phyloP scores from a whole-genome alignment of 345 rosid genomes.

The Murraya koenigii region DNA sequence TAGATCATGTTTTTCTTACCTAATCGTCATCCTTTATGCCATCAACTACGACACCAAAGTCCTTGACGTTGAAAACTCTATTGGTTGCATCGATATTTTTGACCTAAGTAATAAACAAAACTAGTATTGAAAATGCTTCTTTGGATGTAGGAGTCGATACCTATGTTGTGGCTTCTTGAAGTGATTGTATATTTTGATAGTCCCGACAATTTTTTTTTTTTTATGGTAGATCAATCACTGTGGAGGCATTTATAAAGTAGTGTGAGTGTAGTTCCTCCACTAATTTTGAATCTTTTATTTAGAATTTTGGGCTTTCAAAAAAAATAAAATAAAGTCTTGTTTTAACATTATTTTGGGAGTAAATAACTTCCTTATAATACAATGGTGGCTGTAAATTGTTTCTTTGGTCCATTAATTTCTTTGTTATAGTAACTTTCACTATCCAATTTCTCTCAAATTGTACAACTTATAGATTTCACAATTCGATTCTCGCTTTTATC shows the following conservation, averaged over 20 bases:
- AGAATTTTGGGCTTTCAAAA: not conserved
- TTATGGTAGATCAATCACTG: not conserved
- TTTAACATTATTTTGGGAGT: too few relatives aligned
- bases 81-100: too few relatives aligned
- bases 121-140: not conserved
- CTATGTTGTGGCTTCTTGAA: not conserved
- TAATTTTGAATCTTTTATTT: not conserved
- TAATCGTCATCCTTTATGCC: not conserved
- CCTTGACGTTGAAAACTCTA: not conserved
- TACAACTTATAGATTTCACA: too few relatives aligned
- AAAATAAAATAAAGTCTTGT: too few relatives aligned
- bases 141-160: not conserved
- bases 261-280: not conserved
- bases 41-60: not conserved
- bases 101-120: not conserved
- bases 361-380: too few relatives aligned
- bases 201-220: too few relatives aligned
- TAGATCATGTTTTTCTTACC: not conserved
- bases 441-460: too few relatives aligned
- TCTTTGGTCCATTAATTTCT: too few relatives aligned
- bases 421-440: too few relatives aligned
- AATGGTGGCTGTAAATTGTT: too few relatives aligned
- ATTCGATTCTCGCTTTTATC: too few relatives aligned
- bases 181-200: not conserved
- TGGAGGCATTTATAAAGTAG: not conserved